Evolutionary conservation across 2,329 filamentous ascomycete species (phyloP), one percentile per base, ranked within the genome.

Genomic region (Thielaviopsis musarum): DNA sequence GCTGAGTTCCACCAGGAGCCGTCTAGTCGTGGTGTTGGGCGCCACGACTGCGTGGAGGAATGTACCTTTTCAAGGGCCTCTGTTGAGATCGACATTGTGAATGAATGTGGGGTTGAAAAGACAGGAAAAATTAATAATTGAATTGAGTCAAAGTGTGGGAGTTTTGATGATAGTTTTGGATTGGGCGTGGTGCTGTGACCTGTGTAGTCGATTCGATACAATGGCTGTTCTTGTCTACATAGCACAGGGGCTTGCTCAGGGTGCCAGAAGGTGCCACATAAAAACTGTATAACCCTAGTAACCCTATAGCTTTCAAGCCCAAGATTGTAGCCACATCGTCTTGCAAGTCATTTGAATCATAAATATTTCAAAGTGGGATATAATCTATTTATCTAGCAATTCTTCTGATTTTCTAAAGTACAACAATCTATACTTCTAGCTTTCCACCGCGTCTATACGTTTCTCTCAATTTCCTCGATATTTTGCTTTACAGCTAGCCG

Each of bases 1-100:
- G 21, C 6, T 19, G 19, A 34, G 21, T 54, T 21, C 48, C 28
- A 58, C 6, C 7, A 19, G 19, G 12, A 9, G 51, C 51, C 26
- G 7, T 52, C 26, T 22, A 5, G 51, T 53, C 26, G 13, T 5
- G 10, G 15, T 24, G 19, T 22, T 7, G 19, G 28, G 24, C 12
- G 7, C 24, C 54, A 21, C 48, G 9, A 24, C 48, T n/a, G 21
- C 2, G 52, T n/a, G n/a, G n/a, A n/a, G 22, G 28, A n/a, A 10
- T 15, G 63, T 69, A 91, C 91, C 85, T 96, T 95, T 70, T 95
- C 88, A 64, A 97, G 77, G 61, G 91, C 90, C 74, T 95, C 88
- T 68, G 94, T 95, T 58, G 91, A 85, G 66, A 97, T 93, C 59
- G 91, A 88, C 91, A 97, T 96, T 57, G 66, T 79, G 67, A 61